These are phyloP conservation scores for Venturia asperata DNA, from an alignment of 2,329 filamentous ascomycete genomes.

Conservation along the genomic window DNA sequence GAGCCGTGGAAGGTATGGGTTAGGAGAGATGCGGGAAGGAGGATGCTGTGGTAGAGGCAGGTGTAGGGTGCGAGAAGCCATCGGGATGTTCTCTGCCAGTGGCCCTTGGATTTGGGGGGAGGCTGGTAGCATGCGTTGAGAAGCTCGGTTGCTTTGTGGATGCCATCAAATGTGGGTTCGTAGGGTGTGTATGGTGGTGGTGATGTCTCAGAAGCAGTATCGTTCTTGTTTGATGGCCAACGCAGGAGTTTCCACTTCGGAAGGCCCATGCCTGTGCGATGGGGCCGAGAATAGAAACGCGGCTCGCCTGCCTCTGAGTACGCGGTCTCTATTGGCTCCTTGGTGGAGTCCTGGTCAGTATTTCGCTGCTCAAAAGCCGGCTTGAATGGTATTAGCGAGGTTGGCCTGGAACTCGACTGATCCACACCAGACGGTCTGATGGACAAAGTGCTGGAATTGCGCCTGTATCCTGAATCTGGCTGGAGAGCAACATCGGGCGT, in stretches of 20 bases:
- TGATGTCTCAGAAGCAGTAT: neutral
- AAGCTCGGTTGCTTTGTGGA: slow-evolving; percentile 13
- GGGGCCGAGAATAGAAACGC: neutral
- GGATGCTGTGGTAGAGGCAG: slow-evolving; percentile 2
- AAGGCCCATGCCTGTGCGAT: slow-evolving; percentile 11
- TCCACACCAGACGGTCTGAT: neutral
- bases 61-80: neutral
- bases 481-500: neutral
- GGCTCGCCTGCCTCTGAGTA: neutral
- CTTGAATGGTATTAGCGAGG: neutral
- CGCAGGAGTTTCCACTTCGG: slow-evolving; percentile 5
- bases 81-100: neutral
- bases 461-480: neutral
- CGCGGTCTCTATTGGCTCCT: neutral
- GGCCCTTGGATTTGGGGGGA: neutral
- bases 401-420: neutral
- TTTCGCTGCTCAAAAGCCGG: neutral
- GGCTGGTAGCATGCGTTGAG: slow-evolving; percentile 1
- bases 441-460: slow-evolving; percentile 2
- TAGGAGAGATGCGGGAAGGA: neutral
- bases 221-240: slow-evolving; percentile 7
- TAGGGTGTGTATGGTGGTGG: slow-evolving; percentile 12
- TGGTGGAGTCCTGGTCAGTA: neutral
- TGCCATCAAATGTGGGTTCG: slow-evolving; percentile 3
- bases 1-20: slow-evolving; percentile 11